Percentiles rank a stretch among this genome's conserved stretches.
phyloP scores from a whole-genome alignment of 140 eudicot species.

The Bidens hawaiensis region DNA sequence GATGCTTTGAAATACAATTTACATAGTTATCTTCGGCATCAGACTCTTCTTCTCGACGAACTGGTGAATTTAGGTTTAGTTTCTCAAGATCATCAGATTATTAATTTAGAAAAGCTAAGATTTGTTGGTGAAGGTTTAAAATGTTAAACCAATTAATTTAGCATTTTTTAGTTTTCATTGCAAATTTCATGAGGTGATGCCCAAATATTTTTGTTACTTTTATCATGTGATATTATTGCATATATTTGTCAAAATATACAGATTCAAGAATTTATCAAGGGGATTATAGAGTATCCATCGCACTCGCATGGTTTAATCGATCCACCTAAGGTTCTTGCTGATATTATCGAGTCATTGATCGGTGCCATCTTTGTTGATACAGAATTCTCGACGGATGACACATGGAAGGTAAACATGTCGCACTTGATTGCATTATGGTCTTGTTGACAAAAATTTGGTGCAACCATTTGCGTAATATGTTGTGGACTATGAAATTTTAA shows the following conservation, averaged over 20 bases:
- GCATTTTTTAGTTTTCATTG: neutral
- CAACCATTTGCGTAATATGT: neutral
- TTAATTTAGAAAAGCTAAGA: too few relatives aligned
- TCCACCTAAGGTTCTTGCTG: conserved; percentile 38
- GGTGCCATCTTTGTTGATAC: conserved; percentile 34
- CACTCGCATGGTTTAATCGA: conserved; percentile 35
- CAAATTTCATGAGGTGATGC: too few relatives aligned
- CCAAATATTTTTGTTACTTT: too few relatives aligned
- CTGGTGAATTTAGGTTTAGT: too few relatives aligned
- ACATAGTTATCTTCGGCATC: conserved; percentile 43
- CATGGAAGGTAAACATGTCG: conserved; percentile 29
- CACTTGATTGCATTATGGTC: neutral
- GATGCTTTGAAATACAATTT: conserved; percentile 39
- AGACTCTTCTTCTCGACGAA: conserved; percentile 21
- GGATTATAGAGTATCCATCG: conserved; percentile 21
- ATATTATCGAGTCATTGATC: conserved; percentile 26
- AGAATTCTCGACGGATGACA: conserved; percentile 12
- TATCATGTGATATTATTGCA: neutral
- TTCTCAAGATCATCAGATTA: too few relatives aligned
- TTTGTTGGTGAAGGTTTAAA: too few relatives aligned
- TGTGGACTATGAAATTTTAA: too few relatives aligned
- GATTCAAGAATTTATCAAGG: conserved; percentile 29
- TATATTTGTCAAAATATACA: conserved; percentile 4
- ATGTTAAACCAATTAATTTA: neutral
- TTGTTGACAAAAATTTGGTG: too few relatives aligned